Conservation (phyloP, 352 stramenopile genomes). For the Phytophthora fragariae region DNA sequence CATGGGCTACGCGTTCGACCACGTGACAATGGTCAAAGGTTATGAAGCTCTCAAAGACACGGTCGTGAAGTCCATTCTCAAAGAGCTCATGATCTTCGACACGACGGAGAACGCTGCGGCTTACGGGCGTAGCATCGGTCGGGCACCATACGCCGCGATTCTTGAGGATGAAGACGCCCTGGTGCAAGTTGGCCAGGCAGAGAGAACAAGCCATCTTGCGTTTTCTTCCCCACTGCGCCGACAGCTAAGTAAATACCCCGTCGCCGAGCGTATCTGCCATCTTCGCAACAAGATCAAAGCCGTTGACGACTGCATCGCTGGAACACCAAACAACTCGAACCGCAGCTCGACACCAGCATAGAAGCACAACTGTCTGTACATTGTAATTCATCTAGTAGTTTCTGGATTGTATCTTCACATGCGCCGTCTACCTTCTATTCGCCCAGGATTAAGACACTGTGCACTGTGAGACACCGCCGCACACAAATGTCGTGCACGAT, state of each 20-base stretch:
- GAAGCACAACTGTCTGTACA: slow-evolving; percentile 9
- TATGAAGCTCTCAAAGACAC: slow-evolving; percentile 71
- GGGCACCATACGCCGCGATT: slow-evolving; percentile 52
- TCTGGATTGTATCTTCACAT: slow-evolving; percentile 3
- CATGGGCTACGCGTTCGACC: slow-evolving; percentile 79
- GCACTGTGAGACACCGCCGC: slow-evolving; percentile 39
- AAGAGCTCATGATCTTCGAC: slow-evolving; percentile 81
- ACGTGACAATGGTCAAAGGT: slow-evolving; percentile 59
- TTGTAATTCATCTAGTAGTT: slow-evolving; percentile 5
- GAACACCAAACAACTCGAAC: slow-evolving; percentile 13
- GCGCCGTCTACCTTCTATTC: slow-evolving; percentile 19
- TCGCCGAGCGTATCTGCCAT: slow-evolving; percentile 47
- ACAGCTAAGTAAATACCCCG: slow-evolving; percentile 51
- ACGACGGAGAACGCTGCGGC: slow-evolving; percentile 53
- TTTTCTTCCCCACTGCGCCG: slow-evolving; percentile 68
- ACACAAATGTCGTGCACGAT: slow-evolving; percentile 45
- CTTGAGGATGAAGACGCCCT: slow-evolving; percentile 41
- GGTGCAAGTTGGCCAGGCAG: slow-evolving; percentile 16
- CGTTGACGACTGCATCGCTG: slow-evolving; percentile 50
- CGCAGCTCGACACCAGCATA: background rate
- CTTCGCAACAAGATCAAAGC: slow-evolving; percentile 49
- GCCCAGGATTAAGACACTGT: slow-evolving; percentile 38
- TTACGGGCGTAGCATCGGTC: slow-evolving; percentile 52
- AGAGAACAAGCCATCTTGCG: slow-evolving; percentile 44
- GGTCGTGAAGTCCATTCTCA: slow-evolving; percentile 78